Evolutionary conservation across 2,329 filamentous ascomycete species (phyloP).

Genomic region (Diaporthe caulivora): DNA sequence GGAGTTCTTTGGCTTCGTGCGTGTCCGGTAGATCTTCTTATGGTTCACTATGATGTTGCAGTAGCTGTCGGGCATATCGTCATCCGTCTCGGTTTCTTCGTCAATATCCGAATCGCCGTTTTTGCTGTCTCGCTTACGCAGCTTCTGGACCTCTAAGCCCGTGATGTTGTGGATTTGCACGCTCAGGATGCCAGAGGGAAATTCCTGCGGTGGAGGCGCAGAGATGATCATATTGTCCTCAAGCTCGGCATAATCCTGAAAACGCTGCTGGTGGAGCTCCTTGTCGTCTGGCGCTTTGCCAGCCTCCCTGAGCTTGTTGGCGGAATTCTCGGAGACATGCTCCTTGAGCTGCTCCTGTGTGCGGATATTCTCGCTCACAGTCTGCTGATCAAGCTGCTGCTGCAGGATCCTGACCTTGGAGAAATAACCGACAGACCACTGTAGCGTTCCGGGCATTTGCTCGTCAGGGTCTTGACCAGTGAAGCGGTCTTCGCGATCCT

Average conservation of each 20-base stretch:
- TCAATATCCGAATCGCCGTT: conserved; percentile 59
- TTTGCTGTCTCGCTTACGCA: conserved; percentile 66
- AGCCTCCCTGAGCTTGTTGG: conserved; percentile 75
- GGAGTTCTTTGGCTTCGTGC: conserved; percentile 82
- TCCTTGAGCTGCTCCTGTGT: conserved; percentile 70
- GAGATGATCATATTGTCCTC: conserved; percentile 76
- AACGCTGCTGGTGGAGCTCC: conserved; percentile 76
- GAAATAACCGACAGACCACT: conserved; percentile 80
- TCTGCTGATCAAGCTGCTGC: conserved; percentile 72
- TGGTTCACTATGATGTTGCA: conserved; percentile 82
- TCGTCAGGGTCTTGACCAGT: conserved; percentile 74
- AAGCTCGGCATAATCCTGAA: conserved; percentile 72
- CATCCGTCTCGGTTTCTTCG: conserved; percentile 71
- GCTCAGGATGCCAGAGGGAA: conserved; percentile 75
- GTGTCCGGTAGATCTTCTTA: conserved; percentile 75
- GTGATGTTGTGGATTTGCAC: conserved; percentile 81
- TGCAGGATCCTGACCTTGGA: conserved; percentile 74
- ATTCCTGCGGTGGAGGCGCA: conserved; percentile 72
- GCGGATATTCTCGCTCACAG: conserved; percentile 67
- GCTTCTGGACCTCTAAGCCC: conserved; percentile 71
- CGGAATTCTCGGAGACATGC: conserved; percentile 65
- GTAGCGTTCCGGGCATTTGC: conserved; percentile 75
- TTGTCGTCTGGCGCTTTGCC: conserved; percentile 66
- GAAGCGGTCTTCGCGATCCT: conserved; percentile 74
- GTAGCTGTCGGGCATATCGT: conserved; percentile 77